Percentiles rank a stretch among this genome's conserved stretches.
These are phyloP conservation scores for Zymoseptoria tritici DNA, from an alignment of 2,329 filamentous ascomycete species.

Conservation along the genomic window DNA sequence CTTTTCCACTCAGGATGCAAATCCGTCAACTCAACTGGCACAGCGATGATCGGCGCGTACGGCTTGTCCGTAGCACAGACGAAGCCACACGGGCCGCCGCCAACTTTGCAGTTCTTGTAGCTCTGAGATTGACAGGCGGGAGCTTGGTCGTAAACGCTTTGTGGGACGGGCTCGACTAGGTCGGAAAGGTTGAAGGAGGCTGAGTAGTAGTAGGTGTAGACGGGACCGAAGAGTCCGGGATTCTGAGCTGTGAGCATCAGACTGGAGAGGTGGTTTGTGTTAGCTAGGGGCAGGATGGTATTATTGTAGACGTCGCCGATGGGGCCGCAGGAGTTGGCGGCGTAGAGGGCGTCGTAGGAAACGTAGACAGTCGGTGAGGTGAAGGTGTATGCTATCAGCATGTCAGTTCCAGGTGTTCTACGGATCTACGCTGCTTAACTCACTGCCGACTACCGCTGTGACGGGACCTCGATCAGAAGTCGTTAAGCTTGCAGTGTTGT, in stretches of 20 bases:
- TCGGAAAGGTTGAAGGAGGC: constrained; percentile 14
- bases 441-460: no score
- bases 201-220: not conserved
- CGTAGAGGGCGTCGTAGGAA: constrained; percentile 16
- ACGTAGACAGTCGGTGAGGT: constrained; percentile 20
- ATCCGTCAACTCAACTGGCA: no score
- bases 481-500: no score
- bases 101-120: no score
- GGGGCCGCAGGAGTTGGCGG: constrained; percentile 14
- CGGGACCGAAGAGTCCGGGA: not conserved
- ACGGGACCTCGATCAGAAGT: no score
- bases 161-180: constrained; percentile 11
- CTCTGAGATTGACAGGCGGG: no score
- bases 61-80: no score
- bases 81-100: no score
- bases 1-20: no score
- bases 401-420: no score
- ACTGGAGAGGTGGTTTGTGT: constrained; percentile 10
- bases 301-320: constrained; percentile 10
- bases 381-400: constrained; percentile 4
- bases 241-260: not conserved
- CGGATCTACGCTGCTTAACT: no score
- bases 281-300: constrained; percentile 15
- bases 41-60: no score
- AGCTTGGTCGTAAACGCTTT: constrained; percentile 8